phyloP scores from a whole-genome alignment of 768 basidiomycete genomes.

The Chalciporus chontae region DNA sequence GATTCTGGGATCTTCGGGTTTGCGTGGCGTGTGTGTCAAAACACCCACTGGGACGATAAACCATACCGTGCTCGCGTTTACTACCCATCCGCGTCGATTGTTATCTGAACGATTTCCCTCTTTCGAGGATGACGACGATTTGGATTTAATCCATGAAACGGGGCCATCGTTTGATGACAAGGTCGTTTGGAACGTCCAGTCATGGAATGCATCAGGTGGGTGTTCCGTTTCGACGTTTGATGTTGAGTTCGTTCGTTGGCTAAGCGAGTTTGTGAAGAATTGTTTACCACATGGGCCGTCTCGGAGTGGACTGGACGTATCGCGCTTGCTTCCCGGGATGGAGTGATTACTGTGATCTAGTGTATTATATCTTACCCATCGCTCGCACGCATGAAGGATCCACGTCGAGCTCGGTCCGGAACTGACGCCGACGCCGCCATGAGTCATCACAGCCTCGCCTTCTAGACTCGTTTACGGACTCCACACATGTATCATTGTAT shows the following conservation, averaged over 20 bases:
- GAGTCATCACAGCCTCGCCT: too few species aligned
- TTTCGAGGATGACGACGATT: neutral
- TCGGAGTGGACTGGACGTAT: conserved; percentile 44
- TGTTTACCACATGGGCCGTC: conserved; percentile 41
- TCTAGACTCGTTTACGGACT: too few species aligned
- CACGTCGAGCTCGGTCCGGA: too few species aligned
- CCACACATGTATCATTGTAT: too few species aligned
- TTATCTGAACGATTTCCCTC: neutral
- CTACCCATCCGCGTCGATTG: neutral
- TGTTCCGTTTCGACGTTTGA: neutral
- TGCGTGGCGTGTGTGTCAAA: conserved; percentile 9
- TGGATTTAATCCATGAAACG: neutral
- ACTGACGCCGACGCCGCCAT: too few species aligned
- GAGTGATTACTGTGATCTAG: conserved; percentile 18
- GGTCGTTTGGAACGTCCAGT: conserved; percentile 6
- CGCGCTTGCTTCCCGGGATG: conserved; percentile 38
- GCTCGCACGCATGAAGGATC: too few species aligned
- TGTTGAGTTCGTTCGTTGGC: neutral
- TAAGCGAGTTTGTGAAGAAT: conserved; percentile 28
- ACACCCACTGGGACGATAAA: neutral
- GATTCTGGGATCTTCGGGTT: conserved; percentile 8
- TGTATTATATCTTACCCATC: neutral
- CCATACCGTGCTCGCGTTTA: conserved; percentile 9
- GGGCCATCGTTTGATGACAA: conserved; percentile 2
- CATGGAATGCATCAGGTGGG: conserved; percentile 20